These are phyloP conservation scores for Lactarius akahatsu DNA, from an alignment of 768 basidiomycete species.

Conservation along the genomic window DNA sequence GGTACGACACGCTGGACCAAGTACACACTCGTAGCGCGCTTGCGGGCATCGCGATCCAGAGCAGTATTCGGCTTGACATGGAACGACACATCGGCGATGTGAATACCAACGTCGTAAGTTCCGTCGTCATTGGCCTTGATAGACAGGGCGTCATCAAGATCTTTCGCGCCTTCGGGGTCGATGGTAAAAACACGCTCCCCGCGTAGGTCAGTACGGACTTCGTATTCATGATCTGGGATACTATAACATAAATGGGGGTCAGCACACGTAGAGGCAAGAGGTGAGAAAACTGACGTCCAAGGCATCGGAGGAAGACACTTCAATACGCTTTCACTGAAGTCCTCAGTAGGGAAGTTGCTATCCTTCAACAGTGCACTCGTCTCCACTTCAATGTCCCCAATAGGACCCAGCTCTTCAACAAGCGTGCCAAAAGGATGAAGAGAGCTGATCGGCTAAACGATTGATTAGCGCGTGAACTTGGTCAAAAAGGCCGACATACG, in stretches of 20 bases:
- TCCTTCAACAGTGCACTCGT: slow-evolving; percentile 97
- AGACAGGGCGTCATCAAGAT: slow-evolving; percentile 93
- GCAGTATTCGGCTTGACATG: slow-evolving; percentile 95
- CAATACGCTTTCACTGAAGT: slow-evolving; percentile 91
- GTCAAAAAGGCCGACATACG: slow-evolving; percentile 48
- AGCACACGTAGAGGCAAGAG: slow-evolving; percentile 13
- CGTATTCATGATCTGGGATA: slow-evolving; percentile 86
- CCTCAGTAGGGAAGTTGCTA: slow-evolving; percentile 98
- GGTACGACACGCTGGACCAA: slow-evolving; percentile 94
- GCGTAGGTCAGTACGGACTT: slow-evolving; percentile 86
- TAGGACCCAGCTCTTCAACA: slow-evolving; percentile 96
- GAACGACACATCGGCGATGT: slow-evolving; percentile 94
- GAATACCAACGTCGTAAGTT: slow-evolving; percentile 90
- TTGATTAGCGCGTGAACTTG: slow-evolving; percentile 29
- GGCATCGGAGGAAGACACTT: slow-evolving; percentile 96
- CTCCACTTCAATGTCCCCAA: slow-evolving; percentile 98
- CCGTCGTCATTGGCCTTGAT: slow-evolving; percentile 89
- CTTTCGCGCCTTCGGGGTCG: slow-evolving; percentile 86
- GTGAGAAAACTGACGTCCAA: slow-evolving; percentile 68
- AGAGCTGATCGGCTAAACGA: slow-evolving; percentile 79
- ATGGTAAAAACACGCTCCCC: slow-evolving; percentile 87
- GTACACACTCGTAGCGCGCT: slow-evolving; percentile 95
- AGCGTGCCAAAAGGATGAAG: slow-evolving; percentile 98
- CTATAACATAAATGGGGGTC: slow-evolving; percentile 40
- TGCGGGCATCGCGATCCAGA: slow-evolving; percentile 97